Conservation (phyloP, 106 monocot species). For the Acorus calamus region DNA sequence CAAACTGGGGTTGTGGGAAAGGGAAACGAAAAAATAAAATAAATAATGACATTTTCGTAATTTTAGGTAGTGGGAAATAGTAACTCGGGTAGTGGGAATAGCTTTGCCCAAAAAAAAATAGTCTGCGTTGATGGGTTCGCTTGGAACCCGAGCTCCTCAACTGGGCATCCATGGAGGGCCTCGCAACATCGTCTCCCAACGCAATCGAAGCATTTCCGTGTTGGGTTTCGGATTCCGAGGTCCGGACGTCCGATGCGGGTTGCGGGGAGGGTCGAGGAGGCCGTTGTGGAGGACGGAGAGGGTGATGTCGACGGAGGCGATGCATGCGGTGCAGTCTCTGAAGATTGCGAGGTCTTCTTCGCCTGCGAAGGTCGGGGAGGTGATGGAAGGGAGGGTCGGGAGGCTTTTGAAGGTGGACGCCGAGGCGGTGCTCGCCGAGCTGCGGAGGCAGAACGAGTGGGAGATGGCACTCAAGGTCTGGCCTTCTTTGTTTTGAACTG, state of each 20-base stretch:
- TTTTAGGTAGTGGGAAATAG: too few relatives aligned
- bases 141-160: too few relatives aligned
- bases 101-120: too few relatives aligned
- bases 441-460: conserved; percentile 66
- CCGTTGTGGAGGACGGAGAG: conserved; percentile 43
- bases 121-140: too few relatives aligned
- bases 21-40: too few relatives aligned
- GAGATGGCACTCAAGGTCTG: conserved; percentile 51
- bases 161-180: too few relatives aligned
- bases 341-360: conserved; percentile 41
- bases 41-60: too few relatives aligned
- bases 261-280: conserved; percentile 38
- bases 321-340: conserved; percentile 67
- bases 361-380: conserved; percentile 7
- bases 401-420: conserved; percentile 46
- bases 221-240: too few relatives aligned
- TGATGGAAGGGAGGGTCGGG: conserved; percentile 20
- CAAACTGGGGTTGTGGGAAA: too few relatives aligned
- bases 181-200: too few relatives aligned
- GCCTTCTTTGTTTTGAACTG: background rate
- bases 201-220: too few relatives aligned
- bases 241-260: conserved; percentile 30
- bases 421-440: conserved; percentile 41
- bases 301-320: conserved; percentile 55
- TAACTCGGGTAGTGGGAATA: too few relatives aligned